Percentiles rank a stretch among this genome's conserved stretches.
Evolutionary conservation across 352 stramenopile genomes (phyloP).

Genomic region (Thalassiosira exigua): DNA sequence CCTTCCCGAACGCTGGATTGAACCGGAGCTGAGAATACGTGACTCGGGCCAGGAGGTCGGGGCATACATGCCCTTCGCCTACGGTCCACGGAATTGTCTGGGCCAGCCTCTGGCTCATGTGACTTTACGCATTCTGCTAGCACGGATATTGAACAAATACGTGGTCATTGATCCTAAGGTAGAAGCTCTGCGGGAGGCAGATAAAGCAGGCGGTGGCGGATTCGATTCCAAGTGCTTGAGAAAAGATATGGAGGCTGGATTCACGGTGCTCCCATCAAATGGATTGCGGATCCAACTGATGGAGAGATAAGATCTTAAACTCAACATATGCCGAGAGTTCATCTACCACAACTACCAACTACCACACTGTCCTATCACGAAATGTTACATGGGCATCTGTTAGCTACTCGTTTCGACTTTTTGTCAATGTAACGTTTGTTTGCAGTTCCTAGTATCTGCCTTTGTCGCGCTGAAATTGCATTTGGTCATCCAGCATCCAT

Average conservation of each 20-base stretch:
- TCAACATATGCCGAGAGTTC: no score
- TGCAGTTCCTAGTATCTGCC: no score
- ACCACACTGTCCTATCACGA: no score
- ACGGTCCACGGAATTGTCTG: conserved; percentile 83
- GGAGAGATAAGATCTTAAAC: no score
- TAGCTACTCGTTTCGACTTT: no score
- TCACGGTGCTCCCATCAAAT: conserved; percentile 84
- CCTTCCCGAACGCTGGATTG: conserved; percentile 82
- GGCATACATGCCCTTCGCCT: conserved; percentile 86
- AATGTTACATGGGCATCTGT: no score
- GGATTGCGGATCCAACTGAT: conserved; percentile 70
- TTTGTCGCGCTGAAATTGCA: no score
- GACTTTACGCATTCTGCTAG: conserved; percentile 81
- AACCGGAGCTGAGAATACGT: conserved; percentile 23
- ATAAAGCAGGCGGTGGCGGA: neutral
- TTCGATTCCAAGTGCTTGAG: conserved; percentile 34
- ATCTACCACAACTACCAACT: no score
- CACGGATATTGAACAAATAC: conserved; percentile 69
- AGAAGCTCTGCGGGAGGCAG: conserved; percentile 30
- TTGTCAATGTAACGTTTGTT: no score
- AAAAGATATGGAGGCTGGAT: conserved; percentile 88
- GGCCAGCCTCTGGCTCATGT: conserved; percentile 83
- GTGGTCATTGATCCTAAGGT: conserved; percentile 63
- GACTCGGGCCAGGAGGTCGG: conserved; percentile 72
- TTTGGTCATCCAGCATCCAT: no score